Evolutionary conservation across 306 rosid genomes (phyloP), one percentile per base, ranked within the genome.

Genomic region (Vicia villosa): DNA sequence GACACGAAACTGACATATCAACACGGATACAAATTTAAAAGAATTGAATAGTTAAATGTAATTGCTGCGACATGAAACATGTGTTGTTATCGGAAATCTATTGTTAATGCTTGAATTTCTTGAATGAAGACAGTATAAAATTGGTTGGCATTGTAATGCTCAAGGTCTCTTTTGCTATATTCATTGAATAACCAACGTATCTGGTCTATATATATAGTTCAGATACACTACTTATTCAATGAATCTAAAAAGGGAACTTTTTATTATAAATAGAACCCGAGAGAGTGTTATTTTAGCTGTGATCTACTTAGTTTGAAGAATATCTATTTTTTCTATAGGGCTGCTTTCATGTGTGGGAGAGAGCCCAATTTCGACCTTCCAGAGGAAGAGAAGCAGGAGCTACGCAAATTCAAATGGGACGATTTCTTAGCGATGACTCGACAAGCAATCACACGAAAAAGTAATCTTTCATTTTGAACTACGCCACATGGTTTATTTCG

Each of bases 291-390:
- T 66, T n/a, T 57, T 59, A 57, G 15, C 14, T n/a, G 7, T 68
- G 63, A 60, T 9, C 8, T 38, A 16, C 42, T 64, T 24, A 22
- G 45, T 34, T 34, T 67, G 45, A 15, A 11, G 11, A 4, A 51
- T 4, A 15, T 70, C 38, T 63, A 10, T 45, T 40, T 49, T 49
- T 6, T 45, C 54, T 71, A 2, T 75, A 93, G 98, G 83, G 98
- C 98, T 62, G 98, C 98, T 73, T 93, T 83, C 85, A 91, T 93
- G 90, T 93, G 98, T 16, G 96, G 96, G 52, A 84, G 98, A 81
- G 98, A 93, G 55, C 98, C 98, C 0, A 93, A 93, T 78, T 90
- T 85, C 1, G 96, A 93, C 83, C 94, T 93, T 57, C 68, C 90
- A 0, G 87, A 86, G 62, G 88, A 78, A 68, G 98, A 88, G 78